A percentile compares a stretch with the other conserved stretches of the same genome.
These are phyloP conservation scores for Globisporangium echinulatum DNA, from an alignment of 352 stramenopile species.

Conservation along the genomic window DNA sequence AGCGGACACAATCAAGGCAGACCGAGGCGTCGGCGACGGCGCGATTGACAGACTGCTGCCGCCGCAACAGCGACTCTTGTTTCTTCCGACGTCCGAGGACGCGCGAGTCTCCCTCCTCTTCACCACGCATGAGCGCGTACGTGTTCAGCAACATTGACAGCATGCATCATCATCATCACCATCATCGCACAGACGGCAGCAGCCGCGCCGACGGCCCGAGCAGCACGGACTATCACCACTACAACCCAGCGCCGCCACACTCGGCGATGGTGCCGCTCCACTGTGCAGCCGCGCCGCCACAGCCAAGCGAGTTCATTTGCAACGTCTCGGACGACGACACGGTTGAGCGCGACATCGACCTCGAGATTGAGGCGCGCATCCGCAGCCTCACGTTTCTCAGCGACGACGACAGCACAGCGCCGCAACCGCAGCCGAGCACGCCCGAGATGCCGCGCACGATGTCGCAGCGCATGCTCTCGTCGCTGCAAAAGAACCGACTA, in stretches of 20 bases:
- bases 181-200: neutral
- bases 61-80: slow-evolving; percentile 7
- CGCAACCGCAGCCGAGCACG: slow-evolving; percentile 5
- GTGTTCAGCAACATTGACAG: slow-evolving; percentile 14
- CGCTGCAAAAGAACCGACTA: slow-evolving; percentile 32
- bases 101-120: neutral
- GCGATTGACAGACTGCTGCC: neutral
- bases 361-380: slow-evolving; percentile 61
- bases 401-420: slow-evolving; percentile 12
- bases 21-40: neutral
- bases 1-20: neutral
- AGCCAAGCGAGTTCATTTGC: slow-evolving; percentile 26
- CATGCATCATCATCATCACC: neutral
- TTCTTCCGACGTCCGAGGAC: slow-evolving; percentile 11
- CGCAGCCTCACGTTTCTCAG: slow-evolving; percentile 19
- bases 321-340: slow-evolving; percentile 60
- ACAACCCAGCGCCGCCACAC: neutral
- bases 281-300: slow-evolving; percentile 5
- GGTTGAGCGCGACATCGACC: slow-evolving; percentile 62
- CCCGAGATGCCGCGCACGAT: slow-evolving; percentile 24
- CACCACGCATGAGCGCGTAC: slow-evolving; percentile 12
- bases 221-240: neutral
- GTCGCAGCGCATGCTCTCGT: slow-evolving; percentile 59
- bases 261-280: slow-evolving; percentile 9
- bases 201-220: neutral